Base-by-base conservation (phyloP, 768 basidiomycete genomes). In the Trametes coccinea region DNA sequence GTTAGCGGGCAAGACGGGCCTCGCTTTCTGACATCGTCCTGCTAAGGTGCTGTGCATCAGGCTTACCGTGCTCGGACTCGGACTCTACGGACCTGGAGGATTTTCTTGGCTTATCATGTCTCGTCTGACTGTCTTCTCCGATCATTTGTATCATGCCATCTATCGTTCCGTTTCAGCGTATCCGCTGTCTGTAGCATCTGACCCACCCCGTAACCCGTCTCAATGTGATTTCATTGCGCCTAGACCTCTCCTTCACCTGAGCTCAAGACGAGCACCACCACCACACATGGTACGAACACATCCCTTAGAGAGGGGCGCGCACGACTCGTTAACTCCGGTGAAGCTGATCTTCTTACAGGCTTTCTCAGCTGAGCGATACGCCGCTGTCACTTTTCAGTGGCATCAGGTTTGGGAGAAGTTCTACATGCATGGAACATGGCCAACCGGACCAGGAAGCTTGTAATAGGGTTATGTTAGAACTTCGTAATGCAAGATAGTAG, bases 1-100 rank as follows among this genome's bases (percentile, higher is more conserved):
- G 72, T 53, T 64, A 40, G 64, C 43, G 29, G 53, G 55, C 45
- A 51, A 66, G 37, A 58, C 47, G 16, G 61, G 67, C 3, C 46
- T 54, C 37, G 64, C 62, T 33, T 37, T 66, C 39, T 66, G 59
- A 60, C 22, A 0, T 2, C 10, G 34, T 5, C 49, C 41, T 45
- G 53, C 40, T 29, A 5, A 22, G 30, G 29, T 17, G 39, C 37
- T 17, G 22, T 8, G 29, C 27, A 22, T 11, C 22, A 11, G 29
- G 29, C 22, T 41, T 17, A 9, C 10, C 40, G 40, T 58, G 56
- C 56, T 44, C 34, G 47, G 39, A 49, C 49, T 58, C 40, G 40
- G 56, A 41, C 56, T 49, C 48, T 27, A 49, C 29, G 49, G 56
- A 57, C 48, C 43, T 10, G 44, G 54, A 43, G 41, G 29, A 1